Conservation (phyloP, 805 yeast species). For the Metschnikowia sp. region DNA sequence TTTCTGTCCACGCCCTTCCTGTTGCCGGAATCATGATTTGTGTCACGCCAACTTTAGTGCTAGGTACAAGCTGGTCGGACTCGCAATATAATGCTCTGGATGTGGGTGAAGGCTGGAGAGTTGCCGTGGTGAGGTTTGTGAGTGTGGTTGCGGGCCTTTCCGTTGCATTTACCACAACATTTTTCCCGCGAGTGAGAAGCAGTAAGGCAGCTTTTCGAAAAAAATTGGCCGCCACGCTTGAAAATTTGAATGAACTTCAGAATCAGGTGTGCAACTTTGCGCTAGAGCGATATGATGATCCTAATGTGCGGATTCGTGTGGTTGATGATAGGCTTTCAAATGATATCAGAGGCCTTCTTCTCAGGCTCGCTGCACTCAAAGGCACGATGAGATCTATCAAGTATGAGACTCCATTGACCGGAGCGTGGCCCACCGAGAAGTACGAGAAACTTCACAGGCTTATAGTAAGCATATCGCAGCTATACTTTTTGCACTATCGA, state of each 20-base stretch:
- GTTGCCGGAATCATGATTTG: slow-evolving; percentile 27
- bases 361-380: slow-evolving; percentile 21
- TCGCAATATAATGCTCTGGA: slow-evolving; percentile 18
- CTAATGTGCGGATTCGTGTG: slow-evolving; percentile 16
- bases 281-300: slow-evolving; percentile 19
- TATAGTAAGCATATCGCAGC: slow-evolving; percentile 24
- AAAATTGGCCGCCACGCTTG: slow-evolving; percentile 21
- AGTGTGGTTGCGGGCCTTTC: slow-evolving; percentile 27
- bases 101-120: slow-evolving; percentile 28
- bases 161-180: slow-evolving; percentile 29
- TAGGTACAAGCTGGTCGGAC: slow-evolving; percentile 35
- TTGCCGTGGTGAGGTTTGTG: slow-evolving; percentile 27
- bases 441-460: slow-evolving; percentile 22
- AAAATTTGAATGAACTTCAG: slow-evolving; percentile 27
- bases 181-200: slow-evolving; percentile 30
- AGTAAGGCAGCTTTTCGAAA: slow-evolving; percentile 26
- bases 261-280: slow-evolving; percentile 29
- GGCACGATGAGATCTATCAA: slow-evolving; percentile 24
- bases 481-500: slow-evolving; percentile 23
- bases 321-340: slow-evolving; percentile 23
- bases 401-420: slow-evolving; percentile 29
- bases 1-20: slow-evolving; percentile 25
- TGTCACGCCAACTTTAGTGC: slow-evolving; percentile 27
- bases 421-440: slow-evolving; percentile 30
- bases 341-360: slow-evolving; percentile 20